Conservation (phyloP, 2,329 filamentous ascomycete genomes). For the Hortaea werneckii region DNA sequence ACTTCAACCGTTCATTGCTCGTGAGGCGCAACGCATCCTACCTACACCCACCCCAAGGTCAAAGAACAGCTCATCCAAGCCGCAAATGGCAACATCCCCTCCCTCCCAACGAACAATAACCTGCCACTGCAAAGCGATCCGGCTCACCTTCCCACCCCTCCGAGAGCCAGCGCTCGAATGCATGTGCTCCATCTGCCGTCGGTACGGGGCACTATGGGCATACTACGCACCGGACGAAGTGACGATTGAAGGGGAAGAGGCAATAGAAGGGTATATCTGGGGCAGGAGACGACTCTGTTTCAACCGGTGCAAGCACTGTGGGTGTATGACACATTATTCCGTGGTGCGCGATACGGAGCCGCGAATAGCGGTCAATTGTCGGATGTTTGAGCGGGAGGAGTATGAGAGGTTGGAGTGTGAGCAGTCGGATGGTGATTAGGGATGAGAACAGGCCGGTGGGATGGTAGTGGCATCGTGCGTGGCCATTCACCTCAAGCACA, state of each 20-base stretch:
- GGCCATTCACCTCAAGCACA: too few species aligned
- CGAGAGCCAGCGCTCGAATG: constrained; percentile 17
- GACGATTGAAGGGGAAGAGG: constrained; percentile 7
- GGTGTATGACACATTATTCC: constrained; percentile 10
- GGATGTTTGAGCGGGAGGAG: constrained; percentile 8
- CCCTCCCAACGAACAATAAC: constrained; percentile 1
- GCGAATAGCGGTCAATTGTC: constrained; percentile 7
- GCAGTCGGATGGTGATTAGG: constrained; percentile 8
- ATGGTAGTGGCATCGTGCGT: too few species aligned
- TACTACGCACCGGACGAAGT: constrained; percentile 19
- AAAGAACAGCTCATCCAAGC: too few species aligned
- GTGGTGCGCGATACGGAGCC: constrained; percentile 4
- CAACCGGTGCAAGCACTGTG: constrained; percentile 12
- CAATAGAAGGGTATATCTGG: constrained; percentile 7
- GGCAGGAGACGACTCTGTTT: constrained; percentile 8
- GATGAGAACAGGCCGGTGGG: too few species aligned
- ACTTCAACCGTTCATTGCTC: too few species aligned
- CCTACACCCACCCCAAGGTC: too few species aligned
- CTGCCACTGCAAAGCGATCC: constrained; percentile 24
- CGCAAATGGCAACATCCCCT: not conserved
- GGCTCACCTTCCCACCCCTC: constrained; percentile 16
- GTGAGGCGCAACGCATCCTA: too few species aligned
- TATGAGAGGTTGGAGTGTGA: constrained; percentile 5
- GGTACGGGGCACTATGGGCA: constrained; percentile 23
- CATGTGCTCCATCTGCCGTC: constrained; percentile 22